Base-by-base conservation (phyloP, 768 basidiomycete species). In the Clavaria fumosa region DNA sequence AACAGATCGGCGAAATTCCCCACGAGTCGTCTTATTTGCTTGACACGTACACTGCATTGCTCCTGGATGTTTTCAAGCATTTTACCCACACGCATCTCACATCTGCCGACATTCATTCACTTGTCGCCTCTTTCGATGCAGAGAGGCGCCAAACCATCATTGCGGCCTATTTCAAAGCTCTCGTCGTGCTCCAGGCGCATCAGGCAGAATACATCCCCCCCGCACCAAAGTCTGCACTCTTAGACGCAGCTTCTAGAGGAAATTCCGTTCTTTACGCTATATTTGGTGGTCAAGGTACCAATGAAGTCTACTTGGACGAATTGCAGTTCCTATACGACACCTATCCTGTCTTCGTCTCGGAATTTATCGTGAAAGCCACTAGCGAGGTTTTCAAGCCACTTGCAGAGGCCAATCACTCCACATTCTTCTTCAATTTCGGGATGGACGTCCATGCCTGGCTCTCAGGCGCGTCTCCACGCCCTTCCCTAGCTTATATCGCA, bases 271-370 rank as follows among this genome's bases (percentile, higher is more conserved):
- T 96, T 49, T 96, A 82, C 59, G 93, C 88, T 36, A 64, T 99
- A 27, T 99, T 99, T 53, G 93, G 93, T 36, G 95, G 95, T 10
- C 95, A 99, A 59, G 95, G 95, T 41, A 86, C 82, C 42, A 97
- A 97, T 58, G 95, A 97, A 53, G 83, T 93, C 42, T 99, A 97
- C 63, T 89, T 96, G 55, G 85, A 93, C 55, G 95, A 97, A 56
- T 70, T 99, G 14, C 84, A 93, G 61, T 62, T 67, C 35, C 76
- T 97, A 36, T 90, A 84, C 59, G 81, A 95, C 59, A 82, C 74
- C 43, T 97, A 99, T 68, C 73, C 66, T 45, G 80, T 90, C 7
- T 93, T 88, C 52, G 76, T 96, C 45, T 62, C 67, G 11, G 56
- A 78, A 12, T 78, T 89, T 64, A 57, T 95, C 44, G 50, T 63